phyloP scores from a whole-genome alignment of 768 basidiomycete species.

The Phlegmacium glaucopus region DNA sequence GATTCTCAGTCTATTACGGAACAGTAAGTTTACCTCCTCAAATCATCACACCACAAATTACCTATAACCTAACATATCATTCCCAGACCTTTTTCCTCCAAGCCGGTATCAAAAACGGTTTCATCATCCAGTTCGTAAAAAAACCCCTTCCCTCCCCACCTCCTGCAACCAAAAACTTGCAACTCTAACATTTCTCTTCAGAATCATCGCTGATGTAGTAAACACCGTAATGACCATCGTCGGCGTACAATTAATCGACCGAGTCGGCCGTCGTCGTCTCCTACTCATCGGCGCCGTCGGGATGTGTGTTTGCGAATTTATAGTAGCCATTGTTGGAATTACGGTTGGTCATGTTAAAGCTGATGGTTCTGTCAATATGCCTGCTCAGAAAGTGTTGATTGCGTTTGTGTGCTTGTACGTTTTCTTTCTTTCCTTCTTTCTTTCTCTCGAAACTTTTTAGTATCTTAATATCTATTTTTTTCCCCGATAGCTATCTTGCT shows the following conservation, averaged over 20 bases:
- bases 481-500: constrained; percentile 20
- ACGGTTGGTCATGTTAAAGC: constrained; percentile 19
- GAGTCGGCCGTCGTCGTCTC: constrained; percentile 73
- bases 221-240: constrained; percentile 75
- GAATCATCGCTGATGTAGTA: constrained; percentile 56
- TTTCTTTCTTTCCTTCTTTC: background rate
- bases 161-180: background rate
- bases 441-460: background rate
- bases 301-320: constrained; percentile 82
- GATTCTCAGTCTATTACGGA: constrained; percentile 19
- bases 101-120: constrained; percentile 50
- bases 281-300: constrained; percentile 74
- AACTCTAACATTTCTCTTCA: background rate
- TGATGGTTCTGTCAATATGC: constrained; percentile 27
- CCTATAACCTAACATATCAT: background rate
- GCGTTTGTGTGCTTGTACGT: constrained; percentile 52
- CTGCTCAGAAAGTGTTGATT: constrained; percentile 59
- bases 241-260: constrained; percentile 76
- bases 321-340: constrained; percentile 49
- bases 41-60: background rate
- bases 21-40: constrained; percentile 9
- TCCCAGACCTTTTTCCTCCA: constrained; percentile 64
- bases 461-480: background rate
- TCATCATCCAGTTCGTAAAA: constrained; percentile 43
- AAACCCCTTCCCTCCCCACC: too few species aligned